Base-by-base conservation (phyloP, 2,329 filamentous ascomycete species). In the Alternaria brassicae region DNA sequence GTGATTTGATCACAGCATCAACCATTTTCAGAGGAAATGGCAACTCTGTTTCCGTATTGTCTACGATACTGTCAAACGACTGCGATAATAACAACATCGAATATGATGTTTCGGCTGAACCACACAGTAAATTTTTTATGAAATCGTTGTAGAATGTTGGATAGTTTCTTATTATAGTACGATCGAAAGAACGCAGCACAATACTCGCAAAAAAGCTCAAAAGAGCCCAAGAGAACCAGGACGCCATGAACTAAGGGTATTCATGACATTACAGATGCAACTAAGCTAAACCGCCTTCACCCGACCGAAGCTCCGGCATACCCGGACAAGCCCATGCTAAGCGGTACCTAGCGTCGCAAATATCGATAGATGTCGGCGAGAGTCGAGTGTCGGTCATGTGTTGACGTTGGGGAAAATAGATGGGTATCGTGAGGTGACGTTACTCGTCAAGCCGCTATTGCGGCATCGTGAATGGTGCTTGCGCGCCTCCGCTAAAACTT, bases 401-500 rank as follows among this genome's bases (percentile, higher is more conserved):
- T 17, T 55, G 51, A 39, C 47, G 37, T 15, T 41, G 61, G 53
- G 59, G 42, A 58, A 64, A 61, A 63, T 37, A 56, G 52, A 51
- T 69, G 75, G 74, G 74, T 78, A 78, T 79, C 73, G 71, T 72
- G 66, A 60, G 63, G 62, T 53, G 63, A 53, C 62, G 47, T 30
- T 34, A 25, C 34, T 52, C 44, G 57, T 66, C 62, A 62, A 59
- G 61, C 41, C 50, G 49, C 56, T 42, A 53, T 44, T 21, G 44
- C 53, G 50, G 57, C 53, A 55, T 63, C 42, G 45, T 56, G 60
- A 58, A 30, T 30, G 48, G 42, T 60, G 51, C 41, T 34, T 51
- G 54, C 50, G 56, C 55, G 58, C 56, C 60, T 49, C 64, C 62
- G 52, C 80, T 92, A 96, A 78, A 93, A 94, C 82, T 94, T 95